Evolutionary conservation across 148 eudicot species (phyloP).

Genomic region (Pharnaceum exiguum): DNA sequence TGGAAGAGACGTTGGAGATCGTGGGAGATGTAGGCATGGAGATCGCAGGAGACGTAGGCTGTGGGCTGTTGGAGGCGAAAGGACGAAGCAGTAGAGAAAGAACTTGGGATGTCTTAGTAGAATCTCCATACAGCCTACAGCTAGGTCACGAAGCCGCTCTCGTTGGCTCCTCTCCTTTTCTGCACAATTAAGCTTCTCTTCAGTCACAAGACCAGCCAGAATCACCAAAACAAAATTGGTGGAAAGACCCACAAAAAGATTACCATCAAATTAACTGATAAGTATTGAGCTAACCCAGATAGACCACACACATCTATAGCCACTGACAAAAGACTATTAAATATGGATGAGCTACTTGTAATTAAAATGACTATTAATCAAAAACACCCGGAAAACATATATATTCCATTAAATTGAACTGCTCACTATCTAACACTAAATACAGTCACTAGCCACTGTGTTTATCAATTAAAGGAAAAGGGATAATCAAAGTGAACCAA

Average conservation of each 20-base stretch:
- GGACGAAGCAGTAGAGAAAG: slow-evolving; percentile 44
- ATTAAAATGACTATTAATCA: neutral
- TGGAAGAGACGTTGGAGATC: too few relatives aligned
- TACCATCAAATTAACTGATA: too few relatives aligned
- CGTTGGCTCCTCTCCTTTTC: slow-evolving; percentile 79
- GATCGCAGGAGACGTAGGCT: too few relatives aligned
- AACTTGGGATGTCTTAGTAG: slow-evolving; percentile 53
- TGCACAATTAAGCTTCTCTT: slow-evolving; percentile 17
- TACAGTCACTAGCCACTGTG: neutral
- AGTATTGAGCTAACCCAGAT: too few relatives aligned
- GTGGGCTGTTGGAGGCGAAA: too few relatives aligned
- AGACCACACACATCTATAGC: too few relatives aligned
- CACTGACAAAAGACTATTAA: too few relatives aligned
- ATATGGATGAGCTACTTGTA: too few relatives aligned
- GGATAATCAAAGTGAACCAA: too few relatives aligned
- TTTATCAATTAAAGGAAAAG: neutral
- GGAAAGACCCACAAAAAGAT: neutral
- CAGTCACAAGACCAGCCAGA: neutral
- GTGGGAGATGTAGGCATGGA: too few relatives aligned
- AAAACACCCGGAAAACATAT: neutral
- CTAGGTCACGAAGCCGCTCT: slow-evolving; percentile 80
- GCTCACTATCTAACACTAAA: neutral
- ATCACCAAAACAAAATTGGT: neutral
- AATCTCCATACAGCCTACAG: slow-evolving; percentile 73
- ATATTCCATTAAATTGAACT: neutral